Evolutionary conservation across 768 basidiomycete genomes (phyloP), one percentile per base, ranked within the genome.

Genomic region (Gymnopilus dilepis): DNA sequence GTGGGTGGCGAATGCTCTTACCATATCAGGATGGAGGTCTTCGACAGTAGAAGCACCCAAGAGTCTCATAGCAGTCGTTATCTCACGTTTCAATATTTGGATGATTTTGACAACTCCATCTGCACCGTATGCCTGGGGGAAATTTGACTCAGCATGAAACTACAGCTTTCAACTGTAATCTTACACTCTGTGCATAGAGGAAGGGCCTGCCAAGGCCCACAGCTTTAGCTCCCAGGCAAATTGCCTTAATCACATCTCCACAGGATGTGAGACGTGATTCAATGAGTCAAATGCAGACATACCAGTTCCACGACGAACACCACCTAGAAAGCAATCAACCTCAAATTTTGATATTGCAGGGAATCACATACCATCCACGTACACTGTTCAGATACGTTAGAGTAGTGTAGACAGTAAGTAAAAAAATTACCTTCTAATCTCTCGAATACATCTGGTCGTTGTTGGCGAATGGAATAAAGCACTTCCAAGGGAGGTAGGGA

Each of bases 121-220:
- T 63, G 84, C 86, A 4, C 91, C 91, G 63, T 93, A 93, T 12
- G 90, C 90, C 91, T 92, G 22, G 40, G 58, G 19, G 13, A 56
- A 11, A 1, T n/a, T 51, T 17, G 19, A 51, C n/a, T 62, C 40
- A 57, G 28, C 4, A 19, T 40, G 24, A 22, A 22, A 22, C 28
- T 12, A 58, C 38, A 40, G 65, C 21, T 26, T n/a, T n/a, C n/a
- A n/a, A n/a, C 15, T 37, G 34, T 37, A 37, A 15, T 37, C 84
- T 69, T 74, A 92, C 91, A 67, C 90, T 90, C 75, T 92, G 89
- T 1, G 90, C 94, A 69, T 91, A 97, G 11, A 97, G 80, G 80
- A 95, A 92, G 13, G 91, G 82, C 13, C 95, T 81, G 2, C 95
- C 95, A 31, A 97, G 76, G 4, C 95, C 95, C 17, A 95, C 92